Base-by-base conservation (phyloP, 768 basidiomycete genomes). In the Cyclocybe aegerita region DNA sequence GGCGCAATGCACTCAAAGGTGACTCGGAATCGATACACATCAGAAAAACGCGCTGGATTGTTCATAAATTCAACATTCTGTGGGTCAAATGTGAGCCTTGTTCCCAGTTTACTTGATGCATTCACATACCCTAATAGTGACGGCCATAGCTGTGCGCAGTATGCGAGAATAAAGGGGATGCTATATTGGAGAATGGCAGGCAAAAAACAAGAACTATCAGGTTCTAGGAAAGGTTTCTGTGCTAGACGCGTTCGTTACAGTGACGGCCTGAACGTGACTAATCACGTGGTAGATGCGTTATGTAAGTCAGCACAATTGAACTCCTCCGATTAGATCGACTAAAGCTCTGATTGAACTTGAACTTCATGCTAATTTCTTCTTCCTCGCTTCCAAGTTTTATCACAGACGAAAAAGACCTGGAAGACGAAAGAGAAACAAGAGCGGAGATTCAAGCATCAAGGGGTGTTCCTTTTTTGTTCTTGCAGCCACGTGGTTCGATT, bases 1-100 rank as follows among this genome's bases (percentile, higher is more conserved):
- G 86, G 84, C 9, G 93, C 88, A 58, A 98, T 93, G 66, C 94
- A 98, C 66, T 98, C 97, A 59, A 99, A 99, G 2, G 93, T 96
- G 63, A 98, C 94, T 56, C 90, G 85, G 68, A 98, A 97, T 58
- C 82, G 80, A 70, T 98, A 98, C 29, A 85, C 76, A 63, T 98
- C 94, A 9, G 86, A 82, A 70, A 98, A 98, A 58, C 84, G 82
- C 12, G 93, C 92, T 6, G 93, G 93, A 70, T 95, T 95, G 74
- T 93, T 94, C 64, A 96, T 77, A 58, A 94, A 93, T 66, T 91
- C 87, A 57, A 90, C 88, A 66, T 91, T 86, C 88, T 90, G 61
- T 41, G 31, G 11, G 10, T 30, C 14, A 39, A 41, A 41, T 7
- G 33, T 43, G 15, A 39, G 43, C 16, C 4, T 41, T 11, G 29